Conservation (phyloP, 1,284 basidiomycete species). For the Tilletia caries region DNA sequence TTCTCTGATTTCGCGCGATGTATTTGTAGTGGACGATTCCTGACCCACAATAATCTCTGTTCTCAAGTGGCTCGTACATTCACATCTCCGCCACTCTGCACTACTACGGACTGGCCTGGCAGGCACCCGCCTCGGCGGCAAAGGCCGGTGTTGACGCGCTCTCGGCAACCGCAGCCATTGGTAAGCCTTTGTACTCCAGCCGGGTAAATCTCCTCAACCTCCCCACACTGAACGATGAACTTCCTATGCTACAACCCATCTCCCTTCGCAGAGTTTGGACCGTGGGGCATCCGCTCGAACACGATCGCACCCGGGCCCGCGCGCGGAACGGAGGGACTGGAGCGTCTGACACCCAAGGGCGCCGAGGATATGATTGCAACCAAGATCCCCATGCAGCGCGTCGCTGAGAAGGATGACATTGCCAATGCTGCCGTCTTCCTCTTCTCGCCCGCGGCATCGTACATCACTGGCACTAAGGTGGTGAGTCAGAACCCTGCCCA, state of each 20-base stretch:
- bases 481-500: conserved; percentile 2
- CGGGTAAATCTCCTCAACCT: too few species aligned
- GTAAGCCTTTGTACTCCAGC: not conserved
- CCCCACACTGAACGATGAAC: too few species aligned
- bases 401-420: conserved; percentile 63
- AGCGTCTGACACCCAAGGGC: conserved; percentile 64
- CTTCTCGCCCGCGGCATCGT: conserved; percentile 80
- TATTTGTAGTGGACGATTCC: not conserved
- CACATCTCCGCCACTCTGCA: conserved; percentile 89
- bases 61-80: conserved; percentile 69
- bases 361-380: conserved; percentile 40
- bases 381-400: conserved; percentile 45
- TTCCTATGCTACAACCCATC: not conserved
- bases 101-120: conserved; percentile 81
- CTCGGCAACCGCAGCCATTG: conserved; percentile 2
- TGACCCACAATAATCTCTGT: not conserved
- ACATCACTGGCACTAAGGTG: conserved; percentile 65
- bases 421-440: conserved; percentile 78
- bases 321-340: conserved; percentile 76
- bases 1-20: not conserved
- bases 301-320: conserved; percentile 86
- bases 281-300: conserved; percentile 81
- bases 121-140: conserved; percentile 88
- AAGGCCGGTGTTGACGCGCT: conserved; percentile 91
- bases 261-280: conserved; percentile 18